Percentiles rank a stretch among this genome's conserved stretches.
phyloP scores from a whole-genome alignment of 495 filamentous ascomycete genomes.

The Talaromyces thailandensis region DNA sequence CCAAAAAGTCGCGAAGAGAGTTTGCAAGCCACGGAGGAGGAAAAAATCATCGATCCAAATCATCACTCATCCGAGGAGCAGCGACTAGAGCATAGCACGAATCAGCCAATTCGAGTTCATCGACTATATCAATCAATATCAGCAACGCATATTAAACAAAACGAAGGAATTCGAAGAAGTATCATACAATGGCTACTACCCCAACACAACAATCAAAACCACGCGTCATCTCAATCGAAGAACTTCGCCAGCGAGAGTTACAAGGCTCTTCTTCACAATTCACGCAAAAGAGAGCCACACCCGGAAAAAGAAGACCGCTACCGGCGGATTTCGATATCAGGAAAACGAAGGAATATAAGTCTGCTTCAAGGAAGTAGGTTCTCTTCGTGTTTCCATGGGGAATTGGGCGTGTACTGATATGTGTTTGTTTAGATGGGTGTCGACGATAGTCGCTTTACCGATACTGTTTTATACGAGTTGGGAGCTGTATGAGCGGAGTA shows the following conservation, averaged over 20 bases:
- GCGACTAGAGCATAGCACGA: no score
- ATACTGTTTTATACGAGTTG: conserved; percentile 23
- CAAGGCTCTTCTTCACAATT: neutral
- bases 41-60: no score
- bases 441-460: conserved; percentile 23
- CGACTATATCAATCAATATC: neutral
- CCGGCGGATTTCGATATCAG: conserved; percentile 14
- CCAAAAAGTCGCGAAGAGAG: no score
- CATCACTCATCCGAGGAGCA: no score
- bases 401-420: neutral
- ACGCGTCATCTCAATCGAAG: neutral
- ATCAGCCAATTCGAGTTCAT: no score
- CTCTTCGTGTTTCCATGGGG: neutral
- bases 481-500: conserved; percentile 21
- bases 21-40: no score
- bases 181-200: neutral
- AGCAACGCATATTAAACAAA: no score
- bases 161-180: neutral
- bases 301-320: neutral
- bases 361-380: conserved; percentile 16
- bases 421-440: conserved; percentile 18
- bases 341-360: conserved; percentile 24
- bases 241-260: neutral
- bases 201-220: neutral
- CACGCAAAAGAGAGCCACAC: neutral